Base-by-base conservation (phyloP, 2,329 filamentous ascomycete genomes). In the Talaromyces sp. region DNA sequence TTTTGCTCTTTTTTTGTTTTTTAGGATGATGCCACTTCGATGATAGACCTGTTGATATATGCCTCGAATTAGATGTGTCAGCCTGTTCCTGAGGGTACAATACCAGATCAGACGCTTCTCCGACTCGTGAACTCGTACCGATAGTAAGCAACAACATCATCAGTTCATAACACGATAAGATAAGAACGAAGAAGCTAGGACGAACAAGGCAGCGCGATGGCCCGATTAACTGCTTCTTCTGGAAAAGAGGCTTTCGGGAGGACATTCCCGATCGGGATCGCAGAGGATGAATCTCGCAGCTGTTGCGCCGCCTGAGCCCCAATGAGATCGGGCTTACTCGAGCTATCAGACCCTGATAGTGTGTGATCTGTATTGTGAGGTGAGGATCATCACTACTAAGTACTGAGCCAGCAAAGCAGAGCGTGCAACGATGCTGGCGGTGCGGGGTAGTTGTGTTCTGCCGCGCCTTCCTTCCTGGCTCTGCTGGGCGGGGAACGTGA, bases 201-300 rank as follows among this genome's bases (percentile, higher is more conserved):
- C 21, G 8, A 52, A 29, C 21, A 52, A 26, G 26, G 26, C 11
- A 29, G 7, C 24, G 43, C 48, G 26, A 3, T 58, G 59, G 59
- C 31, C 59, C 24, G 46, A 57, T 53, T 50, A 58, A 53, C 31
- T 61, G 54, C 59, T 61, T 51, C 41, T 58, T 61, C 52, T 55
- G 59, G 59, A 58, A 41, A 29, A 46, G 29, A 55, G n/a, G 27
- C 55, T 32, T 9, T 54, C 51, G 56, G 50, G 21, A 58, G 43
- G 38, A 55, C 55, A 56, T 61, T 61, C 56, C 59, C 52, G 32
- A 61, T 58, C 50, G 55, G 55, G 59, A 24, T 31, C 41, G 26
- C 11, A 14, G 43, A 46, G 24, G 27, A 50, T 27, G 12, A 29
- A 21, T 43, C 52, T 54, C 57, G 48, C 31, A n/a, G 46, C 48